Conservation (phyloP, 2,329 filamentous ascomycete species). For the Dactylellina drechsleri region DNA sequence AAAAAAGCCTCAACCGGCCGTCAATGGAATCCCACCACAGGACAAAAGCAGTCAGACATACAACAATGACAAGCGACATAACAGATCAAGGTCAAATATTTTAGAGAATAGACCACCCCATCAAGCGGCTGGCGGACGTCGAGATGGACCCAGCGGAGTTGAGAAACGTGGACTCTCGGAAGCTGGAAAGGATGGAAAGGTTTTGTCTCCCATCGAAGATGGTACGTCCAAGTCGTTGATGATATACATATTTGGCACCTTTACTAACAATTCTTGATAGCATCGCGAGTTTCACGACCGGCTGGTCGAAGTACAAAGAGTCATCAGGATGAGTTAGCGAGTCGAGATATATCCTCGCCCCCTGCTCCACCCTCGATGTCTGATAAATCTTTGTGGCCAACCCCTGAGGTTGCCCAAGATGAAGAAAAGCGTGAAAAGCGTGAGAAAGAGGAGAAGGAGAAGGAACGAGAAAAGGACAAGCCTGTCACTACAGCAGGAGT, state of each 20-base stretch:
- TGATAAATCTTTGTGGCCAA: constrained; percentile 87
- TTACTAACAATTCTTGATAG: constrained; percentile 7
- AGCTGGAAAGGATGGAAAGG: constrained; percentile 33
- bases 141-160: constrained; percentile 23
- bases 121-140: constrained; percentile 33
- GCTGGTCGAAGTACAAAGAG: constrained; percentile 33
- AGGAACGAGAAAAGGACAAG: constrained; percentile 72
- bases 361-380: constrained; percentile 72
- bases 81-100: constrained; percentile 41
- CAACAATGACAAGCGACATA: constrained; percentile 44
- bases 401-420: constrained; percentile 79
- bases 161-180: constrained; percentile 44
- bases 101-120: constrained; percentile 38
- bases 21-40: constrained; percentile 34
- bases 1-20: constrained; percentile 35
- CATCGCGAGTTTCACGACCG: constrained; percentile 39
- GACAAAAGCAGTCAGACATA: constrained; percentile 49
- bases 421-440: constrained; percentile 77
- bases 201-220: constrained; percentile 40
- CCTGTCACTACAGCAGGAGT: constrained; percentile 66
- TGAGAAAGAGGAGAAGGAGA: constrained; percentile 68
- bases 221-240: constrained; percentile 9
- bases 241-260: neutral
- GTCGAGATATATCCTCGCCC: constrained; percentile 59
- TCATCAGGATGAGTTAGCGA: constrained; percentile 53